Evolutionary conservation across 345 rosid genomes (phyloP).

Genomic region (Bretschneidera sinensis): DNA sequence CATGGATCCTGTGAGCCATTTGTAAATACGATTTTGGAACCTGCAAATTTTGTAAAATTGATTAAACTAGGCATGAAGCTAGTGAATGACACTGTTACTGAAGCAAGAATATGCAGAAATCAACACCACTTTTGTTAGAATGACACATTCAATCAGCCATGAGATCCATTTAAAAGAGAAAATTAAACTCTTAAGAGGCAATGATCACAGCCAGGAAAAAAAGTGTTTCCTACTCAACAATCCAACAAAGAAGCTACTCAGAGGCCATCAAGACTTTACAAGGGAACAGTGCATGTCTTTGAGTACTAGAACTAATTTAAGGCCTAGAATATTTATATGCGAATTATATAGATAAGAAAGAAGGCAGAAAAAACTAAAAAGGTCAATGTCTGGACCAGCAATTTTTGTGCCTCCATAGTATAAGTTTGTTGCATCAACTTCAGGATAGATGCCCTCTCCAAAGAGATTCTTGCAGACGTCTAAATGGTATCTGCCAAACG

Average conservation of each 20-base stretch:
- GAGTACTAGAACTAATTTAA: no score
- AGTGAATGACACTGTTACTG: background rate
- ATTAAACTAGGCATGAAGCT: background rate
- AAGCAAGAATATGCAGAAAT: background rate
- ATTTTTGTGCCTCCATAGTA: constrained; percentile 82
- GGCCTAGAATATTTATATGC: no score
- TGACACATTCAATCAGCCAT: background rate
- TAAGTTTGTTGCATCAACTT: constrained; percentile 62
- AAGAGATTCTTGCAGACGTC: constrained; percentile 79
- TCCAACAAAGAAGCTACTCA: no score
- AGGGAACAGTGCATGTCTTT: no score
- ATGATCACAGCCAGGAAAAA: no score
- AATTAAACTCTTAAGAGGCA: no score
- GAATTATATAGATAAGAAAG: no score
- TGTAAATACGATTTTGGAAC: constrained; percentile 74
- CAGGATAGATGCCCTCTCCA: constrained; percentile 64
- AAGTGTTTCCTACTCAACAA: no score
- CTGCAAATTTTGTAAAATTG: constrained; percentile 32
- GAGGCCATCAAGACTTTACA: no score
- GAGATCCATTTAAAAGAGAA: no score
- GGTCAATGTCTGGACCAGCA: constrained; percentile 44
- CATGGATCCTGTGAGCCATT: constrained; percentile 96
- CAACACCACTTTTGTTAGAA: no score
- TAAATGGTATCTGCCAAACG: constrained; percentile 64
- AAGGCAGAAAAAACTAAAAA: constrained; percentile 7